Base-by-base conservation (phyloP, 108 stramenopile genomes). In the Fragilaria crotonensis region DNA sequence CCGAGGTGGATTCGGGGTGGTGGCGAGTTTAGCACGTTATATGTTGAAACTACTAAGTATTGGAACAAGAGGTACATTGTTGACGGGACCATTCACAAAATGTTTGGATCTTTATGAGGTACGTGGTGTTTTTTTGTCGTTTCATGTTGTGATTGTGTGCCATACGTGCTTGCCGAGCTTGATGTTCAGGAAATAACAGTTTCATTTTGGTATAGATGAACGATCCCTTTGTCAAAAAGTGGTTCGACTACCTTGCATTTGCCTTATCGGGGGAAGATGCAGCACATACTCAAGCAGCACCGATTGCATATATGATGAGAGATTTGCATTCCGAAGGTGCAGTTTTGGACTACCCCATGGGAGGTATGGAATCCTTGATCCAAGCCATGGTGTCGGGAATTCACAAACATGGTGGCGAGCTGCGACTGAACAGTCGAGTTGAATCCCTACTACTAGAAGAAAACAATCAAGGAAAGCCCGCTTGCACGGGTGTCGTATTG, bases 281-380 rank as follows among this genome's bases (percentile, higher is more conserved):
- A 5, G 82, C 83, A 1, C 81, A 88, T 25, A 95, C 94, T 0
- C 87, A 89, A 61, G 85, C 86, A 5, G 94, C 94, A 0, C 81
- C 91, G 3, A 82, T 95, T 47, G 83, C 87, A n/a, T 95, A 95
- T 64, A 95, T 87, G 72, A 79, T 94, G 75, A 65, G 70, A n/a
- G 94, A 93, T 60, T 67, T 95, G 49, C 83, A 90, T 72, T 64
- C 64, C 20, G 54, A 74, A 18, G 85, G 74, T 4, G 84, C 85
- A 0, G 79, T 87, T 0, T 47, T 95, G 30, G 90, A 95, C 56
- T 95, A 90, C 55, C 94, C 94, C 5, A 70, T 57, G 61, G 89
- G 89, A 25, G 94, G 94, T 23, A 87, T 87, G 66, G 90, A 77
- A 31, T 79, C 86, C 4, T 64, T 95, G 52, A 73, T 90, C 14